These are phyloP conservation scores for Xylaria cubensis DNA, from an alignment of 495 filamentous ascomycete genomes.

Conservation along the genomic window DNA sequence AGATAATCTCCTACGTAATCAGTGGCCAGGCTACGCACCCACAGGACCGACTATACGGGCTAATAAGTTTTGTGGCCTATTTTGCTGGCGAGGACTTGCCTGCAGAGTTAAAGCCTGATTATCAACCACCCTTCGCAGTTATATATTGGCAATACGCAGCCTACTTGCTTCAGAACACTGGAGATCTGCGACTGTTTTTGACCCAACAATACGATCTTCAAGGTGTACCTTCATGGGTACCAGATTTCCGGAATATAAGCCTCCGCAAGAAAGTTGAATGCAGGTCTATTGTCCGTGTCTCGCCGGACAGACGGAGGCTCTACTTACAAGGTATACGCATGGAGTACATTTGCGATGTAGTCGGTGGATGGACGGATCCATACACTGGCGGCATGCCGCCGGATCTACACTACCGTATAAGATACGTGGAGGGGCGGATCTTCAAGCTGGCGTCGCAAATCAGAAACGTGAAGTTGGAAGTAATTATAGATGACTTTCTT, in stretches of 20 bases:
- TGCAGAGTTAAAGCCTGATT: neutral
- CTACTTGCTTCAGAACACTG: neutral
- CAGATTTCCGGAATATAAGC: neutral
- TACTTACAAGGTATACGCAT: conserved; percentile 1
- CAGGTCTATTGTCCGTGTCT: neutral
- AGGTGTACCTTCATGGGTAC: conserved; percentile 7
- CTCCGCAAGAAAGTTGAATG: neutral
- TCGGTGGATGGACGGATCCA: neutral
- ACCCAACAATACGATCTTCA: neutral
- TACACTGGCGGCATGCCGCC: neutral
- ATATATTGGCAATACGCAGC: conserved; percentile 2
- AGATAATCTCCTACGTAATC: neutral
- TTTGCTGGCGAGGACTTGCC: neutral
- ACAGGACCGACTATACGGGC: neutral
- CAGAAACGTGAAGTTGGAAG: neutral
- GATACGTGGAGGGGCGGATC: conserved; percentile 5
- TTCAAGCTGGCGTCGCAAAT: conserved; percentile 17
- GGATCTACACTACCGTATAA: neutral
- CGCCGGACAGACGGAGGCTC: neutral
- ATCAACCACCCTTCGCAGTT: neutral
- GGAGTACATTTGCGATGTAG: neutral
- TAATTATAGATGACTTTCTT: neutral
- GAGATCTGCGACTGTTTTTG: neutral
- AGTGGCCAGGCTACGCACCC: neutral
- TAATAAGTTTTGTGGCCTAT: neutral